Base-by-base conservation (phyloP, 176 grass and related monocot species). In the Triticum urartu region DNA sequence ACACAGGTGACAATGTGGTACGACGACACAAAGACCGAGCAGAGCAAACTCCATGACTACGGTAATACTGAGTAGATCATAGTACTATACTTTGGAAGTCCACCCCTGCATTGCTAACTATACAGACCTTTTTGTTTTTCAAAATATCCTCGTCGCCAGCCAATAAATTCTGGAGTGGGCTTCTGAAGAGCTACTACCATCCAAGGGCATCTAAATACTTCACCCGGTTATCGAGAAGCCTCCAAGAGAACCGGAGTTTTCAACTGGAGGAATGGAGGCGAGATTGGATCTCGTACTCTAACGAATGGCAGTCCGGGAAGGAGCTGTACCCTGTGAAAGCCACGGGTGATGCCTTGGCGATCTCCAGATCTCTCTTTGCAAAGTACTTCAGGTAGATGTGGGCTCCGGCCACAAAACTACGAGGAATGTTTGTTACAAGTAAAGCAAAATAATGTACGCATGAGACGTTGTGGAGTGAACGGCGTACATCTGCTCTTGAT, bases 1-100 rank as follows among this genome's bases (percentile, higher is more conserved):
- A 98, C 96, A 33, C 96, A 98, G 89, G 91, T 98, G 79, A 94
- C 96, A 65, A 98, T 98, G 96, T 98, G 96, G 96, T 98, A 95
- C 28, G 96, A 95, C 83, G 93, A 84, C 89, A 98, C 96, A 4
- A 70, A 91, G 81, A 91, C 69, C 0, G 85, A 95, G 84, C 96
- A 98, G 86, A 98, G 96, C 85, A 84, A 89, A 98, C 50, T 98
- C 64, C 91, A 95, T 48, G 96, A 98, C 78, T 98, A 98, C 35
- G 96, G 96, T 98, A 94, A 87, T 85, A 38, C 26, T 15, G 1
- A 33, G n/a, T 15, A 5, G 14, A 14, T 14, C 52, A 20, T 58
- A 20, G 17, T 58, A 64, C 40, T 33, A 26, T 36, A 34, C n/a
- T 76, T 87, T 54, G 33, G 43, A 34, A 72, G 22, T 47, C 21